Percentiles rank a stretch among this genome's conserved stretches.
Conservation (phyloP, 306 rosid species). For the Acmispon strigosus region DNA sequence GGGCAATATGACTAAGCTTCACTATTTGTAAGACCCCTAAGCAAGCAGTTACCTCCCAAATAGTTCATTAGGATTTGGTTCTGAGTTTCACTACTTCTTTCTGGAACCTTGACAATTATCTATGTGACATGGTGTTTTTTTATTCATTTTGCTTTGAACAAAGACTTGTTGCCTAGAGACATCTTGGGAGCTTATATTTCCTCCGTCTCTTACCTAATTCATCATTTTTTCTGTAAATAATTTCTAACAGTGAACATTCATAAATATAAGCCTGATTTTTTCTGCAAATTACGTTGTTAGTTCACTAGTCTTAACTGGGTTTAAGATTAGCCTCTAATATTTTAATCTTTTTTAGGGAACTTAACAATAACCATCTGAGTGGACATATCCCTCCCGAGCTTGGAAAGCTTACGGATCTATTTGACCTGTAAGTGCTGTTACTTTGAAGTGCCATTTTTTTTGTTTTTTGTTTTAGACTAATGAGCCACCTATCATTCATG, state of each 20-base stretch:
- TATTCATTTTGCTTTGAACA: not conserved
- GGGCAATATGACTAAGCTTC: constrained; percentile 94
- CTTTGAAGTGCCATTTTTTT: not conserved
- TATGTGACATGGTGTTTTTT: not conserved
- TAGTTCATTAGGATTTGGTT: not conserved
- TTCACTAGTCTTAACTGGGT: not conserved
- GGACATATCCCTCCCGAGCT: constrained; percentile 93
- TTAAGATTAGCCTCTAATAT: not conserved
- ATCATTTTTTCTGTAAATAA: not conserved
- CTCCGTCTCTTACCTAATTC: not conserved
- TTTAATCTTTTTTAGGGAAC: constrained; percentile 43
- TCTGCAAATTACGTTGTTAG: not conserved
- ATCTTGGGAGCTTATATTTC: not conserved
- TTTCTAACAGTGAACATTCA: not conserved
- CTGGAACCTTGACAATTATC: not conserved
- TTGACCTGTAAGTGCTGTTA: constrained; percentile 66
- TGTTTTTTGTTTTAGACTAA: not conserved
- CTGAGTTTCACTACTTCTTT: not conserved
- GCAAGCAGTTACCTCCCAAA: not conserved
- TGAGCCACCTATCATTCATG: not conserved
- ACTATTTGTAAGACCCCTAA: constrained; percentile 60
- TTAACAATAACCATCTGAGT: constrained; percentile 70
- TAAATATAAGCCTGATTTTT: not conserved
- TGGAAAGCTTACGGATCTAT: constrained; percentile 85
- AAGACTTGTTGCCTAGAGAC: not conserved